Evolutionary conservation across 805 yeast species (phyloP).

Genomic region (Kuraishia capsulata): DNA sequence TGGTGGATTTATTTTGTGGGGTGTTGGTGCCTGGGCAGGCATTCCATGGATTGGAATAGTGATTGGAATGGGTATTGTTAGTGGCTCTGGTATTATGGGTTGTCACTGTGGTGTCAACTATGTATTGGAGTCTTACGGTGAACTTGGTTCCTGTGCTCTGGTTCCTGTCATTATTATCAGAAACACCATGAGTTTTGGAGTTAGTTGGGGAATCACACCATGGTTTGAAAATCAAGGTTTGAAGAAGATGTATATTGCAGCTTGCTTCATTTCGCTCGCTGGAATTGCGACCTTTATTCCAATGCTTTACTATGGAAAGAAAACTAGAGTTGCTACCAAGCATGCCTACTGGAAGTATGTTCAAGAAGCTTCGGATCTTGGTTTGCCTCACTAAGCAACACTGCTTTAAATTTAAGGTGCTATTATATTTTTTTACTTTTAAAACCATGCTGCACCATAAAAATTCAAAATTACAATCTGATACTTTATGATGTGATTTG

Average conservation of each 20-base stretch:
- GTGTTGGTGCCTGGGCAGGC: conserved; percentile 49
- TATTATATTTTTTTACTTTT: no score
- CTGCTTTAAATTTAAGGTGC: no score
- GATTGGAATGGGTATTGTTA: conserved; percentile 47
- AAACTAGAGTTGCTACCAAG: conserved; percentile 19
- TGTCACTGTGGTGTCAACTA: conserved; percentile 43
- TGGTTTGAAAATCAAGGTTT: conserved; percentile 50
- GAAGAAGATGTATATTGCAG: conserved; percentile 48
- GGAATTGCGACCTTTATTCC: conserved; percentile 35
- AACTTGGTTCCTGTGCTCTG: conserved; percentile 41
- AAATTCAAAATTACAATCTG: no score
- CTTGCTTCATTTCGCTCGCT: conserved; percentile 42
- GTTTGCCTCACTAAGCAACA: background rate
- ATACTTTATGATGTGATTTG: no score
- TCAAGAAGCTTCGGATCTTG: background rate
- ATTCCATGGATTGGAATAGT: conserved; percentile 48
- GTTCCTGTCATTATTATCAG: conserved; percentile 48
- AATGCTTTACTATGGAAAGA: conserved; percentile 28
- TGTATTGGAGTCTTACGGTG: conserved; percentile 43
- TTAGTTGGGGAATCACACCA: conserved; percentile 50
- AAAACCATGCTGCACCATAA: no score
- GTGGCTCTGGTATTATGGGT: conserved; percentile 46
- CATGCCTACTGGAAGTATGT: conserved; percentile 21
- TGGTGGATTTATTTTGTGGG: conserved; percentile 43
- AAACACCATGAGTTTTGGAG: conserved; percentile 50